Percentiles rank a stretch among this genome's conserved stretches.
Conservation (phyloP, 352 stramenopile genomes). For the Peronosclerospora sorghi region DNA sequence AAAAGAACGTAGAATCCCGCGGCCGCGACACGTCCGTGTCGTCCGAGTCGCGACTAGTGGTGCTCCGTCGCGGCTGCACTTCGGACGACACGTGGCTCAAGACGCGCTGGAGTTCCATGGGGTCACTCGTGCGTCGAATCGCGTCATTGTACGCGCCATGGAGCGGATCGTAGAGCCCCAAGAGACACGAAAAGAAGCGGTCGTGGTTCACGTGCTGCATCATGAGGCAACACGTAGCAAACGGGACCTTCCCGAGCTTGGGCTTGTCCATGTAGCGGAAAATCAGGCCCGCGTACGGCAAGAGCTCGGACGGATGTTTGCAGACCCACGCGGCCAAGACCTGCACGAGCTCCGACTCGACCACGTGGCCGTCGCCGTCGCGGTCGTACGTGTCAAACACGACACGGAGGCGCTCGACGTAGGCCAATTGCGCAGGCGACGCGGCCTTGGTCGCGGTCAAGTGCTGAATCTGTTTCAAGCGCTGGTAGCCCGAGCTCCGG, state of each 20-base stretch:
- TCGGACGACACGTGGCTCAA: constrained; percentile 67
- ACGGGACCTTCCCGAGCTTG: constrained; percentile 61
- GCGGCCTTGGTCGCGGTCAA: too few relatives aligned
- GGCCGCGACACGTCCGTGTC: constrained; percentile 28
- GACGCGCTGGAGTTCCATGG: constrained; percentile 53
- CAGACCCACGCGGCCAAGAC: too few relatives aligned
- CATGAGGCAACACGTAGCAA: too few relatives aligned
- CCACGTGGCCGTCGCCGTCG: too few relatives aligned
- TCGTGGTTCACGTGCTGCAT: constrained; percentile 85
- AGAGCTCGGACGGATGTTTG: too few relatives aligned
- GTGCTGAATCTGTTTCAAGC: too few relatives aligned
- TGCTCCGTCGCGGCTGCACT: constrained; percentile 37
- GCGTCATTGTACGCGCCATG: constrained; percentile 68
- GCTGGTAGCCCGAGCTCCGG: constrained; percentile 56
- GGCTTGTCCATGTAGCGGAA: constrained; percentile 87
- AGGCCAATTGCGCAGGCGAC: too few relatives aligned
- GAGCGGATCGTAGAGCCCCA: constrained; percentile 74
- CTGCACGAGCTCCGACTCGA: too few relatives aligned
- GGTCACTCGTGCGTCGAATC: constrained; percentile 50
- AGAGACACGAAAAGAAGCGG: constrained; percentile 76
- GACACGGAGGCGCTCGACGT: too few relatives aligned
- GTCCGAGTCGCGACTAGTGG: constrained; percentile 26
- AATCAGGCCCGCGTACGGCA: too few relatives aligned
- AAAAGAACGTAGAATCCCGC: constrained; percentile 74
- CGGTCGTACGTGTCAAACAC: too few relatives aligned